Evolutionary conservation across 805 yeast species (phyloP).

Genomic region (Millerozyma miso): DNA sequence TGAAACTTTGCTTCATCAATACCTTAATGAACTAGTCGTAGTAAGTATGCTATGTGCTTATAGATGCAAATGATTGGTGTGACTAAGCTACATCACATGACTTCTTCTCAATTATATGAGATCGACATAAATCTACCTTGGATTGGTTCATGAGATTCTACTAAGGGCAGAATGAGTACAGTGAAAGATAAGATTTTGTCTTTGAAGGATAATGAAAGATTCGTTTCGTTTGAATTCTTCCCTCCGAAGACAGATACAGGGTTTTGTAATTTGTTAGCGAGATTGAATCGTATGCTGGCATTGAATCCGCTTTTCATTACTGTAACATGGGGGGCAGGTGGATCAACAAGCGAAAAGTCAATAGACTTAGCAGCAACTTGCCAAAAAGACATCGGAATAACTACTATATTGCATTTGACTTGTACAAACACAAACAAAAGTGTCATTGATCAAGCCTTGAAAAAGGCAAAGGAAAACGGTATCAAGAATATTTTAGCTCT

Average conservation of each 20-base stretch:
- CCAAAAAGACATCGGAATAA: slow-evolving; percentile 69
- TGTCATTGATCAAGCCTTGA: slow-evolving; percentile 76
- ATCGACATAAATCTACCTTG: too few relatives aligned
- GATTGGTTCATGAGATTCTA: too few relatives aligned
- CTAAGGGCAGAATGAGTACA: slow-evolving; percentile 19
- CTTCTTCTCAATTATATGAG: too few relatives aligned
- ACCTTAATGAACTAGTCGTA: too few relatives aligned
- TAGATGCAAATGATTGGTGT: too few relatives aligned
- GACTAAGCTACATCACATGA: too few relatives aligned
- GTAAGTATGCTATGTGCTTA: too few relatives aligned
- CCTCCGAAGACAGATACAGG: slow-evolving; percentile 97
- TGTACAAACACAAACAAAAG: slow-evolving; percentile 86
- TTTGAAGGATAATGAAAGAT: slow-evolving; percentile 50
- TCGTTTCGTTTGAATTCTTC: slow-evolving; percentile 88
- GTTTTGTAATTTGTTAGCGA: slow-evolving; percentile 73
- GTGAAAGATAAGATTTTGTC: slow-evolving; percentile 50
- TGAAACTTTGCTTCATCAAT: too few relatives aligned
- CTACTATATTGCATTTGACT: slow-evolving; percentile 91
- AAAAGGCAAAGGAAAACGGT: slow-evolving; percentile 68
- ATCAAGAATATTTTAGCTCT: slow-evolving; percentile 86
- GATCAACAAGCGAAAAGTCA: slow-evolving; percentile 84
- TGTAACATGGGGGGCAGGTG: slow-evolving; percentile 99
- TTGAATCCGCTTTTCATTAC: slow-evolving; percentile 87
- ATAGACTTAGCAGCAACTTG: slow-evolving; percentile 77
- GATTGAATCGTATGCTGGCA: slow-evolving; percentile 84